Conservation (phyloP, 225 moss, liverwort and hornwort genomes). For the Physcomitrium patens region DNA sequence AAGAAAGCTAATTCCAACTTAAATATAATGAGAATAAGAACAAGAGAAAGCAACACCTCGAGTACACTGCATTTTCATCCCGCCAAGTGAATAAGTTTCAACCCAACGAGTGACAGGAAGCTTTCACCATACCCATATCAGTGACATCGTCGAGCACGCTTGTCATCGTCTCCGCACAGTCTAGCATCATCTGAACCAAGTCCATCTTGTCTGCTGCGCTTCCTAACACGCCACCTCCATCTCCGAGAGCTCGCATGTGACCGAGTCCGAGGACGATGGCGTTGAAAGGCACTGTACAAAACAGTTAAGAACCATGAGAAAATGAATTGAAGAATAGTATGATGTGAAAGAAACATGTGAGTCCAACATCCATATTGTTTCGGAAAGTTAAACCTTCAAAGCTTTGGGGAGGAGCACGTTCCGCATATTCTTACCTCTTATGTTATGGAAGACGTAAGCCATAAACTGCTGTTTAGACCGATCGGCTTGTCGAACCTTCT, state of each 20-base stretch:
- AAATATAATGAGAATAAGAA: neutral
- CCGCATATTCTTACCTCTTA: constrained; percentile 49
- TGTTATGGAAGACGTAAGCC: constrained; percentile 85
- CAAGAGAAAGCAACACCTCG: neutral
- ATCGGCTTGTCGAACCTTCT: constrained; percentile 70
- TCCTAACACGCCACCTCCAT: constrained; percentile 42
- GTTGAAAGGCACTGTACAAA: constrained; percentile 67
- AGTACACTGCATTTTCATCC: too few species aligned
- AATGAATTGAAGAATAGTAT: neutral
- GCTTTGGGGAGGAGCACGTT: neutral
- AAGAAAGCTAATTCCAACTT: too few species aligned
- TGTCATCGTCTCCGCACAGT: constrained; percentile 84
- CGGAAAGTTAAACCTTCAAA: neutral
- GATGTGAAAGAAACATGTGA: neutral
- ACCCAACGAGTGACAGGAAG: too few species aligned
- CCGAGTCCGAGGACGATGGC: constrained; percentile 83
- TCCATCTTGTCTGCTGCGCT: constrained; percentile 64
- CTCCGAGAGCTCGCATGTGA: constrained; percentile 65
- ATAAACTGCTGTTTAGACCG: constrained; percentile 80
- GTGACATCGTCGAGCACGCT: constrained; percentile 82
- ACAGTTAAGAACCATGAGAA: neutral
- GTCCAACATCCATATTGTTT: neutral
- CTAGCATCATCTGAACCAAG: constrained; percentile 85
- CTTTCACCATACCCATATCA: constrained; percentile 66
- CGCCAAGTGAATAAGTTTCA: accelerated